Percentiles rank a stretch among this genome's conserved stretches.
These are phyloP conservation scores for Ambrosia hybrid DNA, from an alignment of 140 eudicot species.

Conservation along the genomic window DNA sequence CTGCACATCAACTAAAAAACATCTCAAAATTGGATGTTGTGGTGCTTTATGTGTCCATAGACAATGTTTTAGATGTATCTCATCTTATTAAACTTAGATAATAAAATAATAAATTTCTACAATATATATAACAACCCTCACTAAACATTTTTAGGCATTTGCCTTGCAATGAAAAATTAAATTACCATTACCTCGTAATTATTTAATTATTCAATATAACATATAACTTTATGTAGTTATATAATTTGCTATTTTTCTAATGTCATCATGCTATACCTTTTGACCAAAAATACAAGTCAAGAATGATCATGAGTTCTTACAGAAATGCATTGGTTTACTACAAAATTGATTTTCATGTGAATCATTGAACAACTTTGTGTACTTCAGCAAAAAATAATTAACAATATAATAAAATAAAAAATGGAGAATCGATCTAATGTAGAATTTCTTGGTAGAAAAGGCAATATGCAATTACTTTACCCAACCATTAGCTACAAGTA, in stretches of 20 bases:
- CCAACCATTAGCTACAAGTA: slow-evolving; percentile 21
- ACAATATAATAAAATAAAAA: too few relatives aligned
- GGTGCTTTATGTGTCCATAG: too few relatives aligned
- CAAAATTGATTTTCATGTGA: slow-evolving; percentile 1
- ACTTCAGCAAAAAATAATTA: not conserved
- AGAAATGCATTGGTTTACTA: slow-evolving; percentile 3
- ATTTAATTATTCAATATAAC: not conserved
- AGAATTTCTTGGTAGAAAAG: slow-evolving; percentile 30
- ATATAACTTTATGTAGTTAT: not conserved
- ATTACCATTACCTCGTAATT: not conserved
- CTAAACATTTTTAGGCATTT: not conserved
- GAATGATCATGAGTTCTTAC: not conserved
- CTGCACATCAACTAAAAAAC: too few relatives aligned
- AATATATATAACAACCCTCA: not conserved
- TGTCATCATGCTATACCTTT: slow-evolving; percentile 12
- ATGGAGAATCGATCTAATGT: not conserved
- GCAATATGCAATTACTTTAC: slow-evolving; percentile 29
- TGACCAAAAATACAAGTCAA: slow-evolving; percentile 25
- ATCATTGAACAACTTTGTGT: slow-evolving; percentile 25
- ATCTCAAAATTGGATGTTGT: too few relatives aligned
- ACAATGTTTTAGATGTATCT: too few relatives aligned
- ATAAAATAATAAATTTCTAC: too few relatives aligned
- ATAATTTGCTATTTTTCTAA: not conserved
- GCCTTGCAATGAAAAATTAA: not conserved
- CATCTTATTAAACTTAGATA: not conserved